These are phyloP conservation scores for Sphaerobolus stellatus DNA, from an alignment of 1,284 basidiomycete species.

Conservation along the genomic window DNA sequence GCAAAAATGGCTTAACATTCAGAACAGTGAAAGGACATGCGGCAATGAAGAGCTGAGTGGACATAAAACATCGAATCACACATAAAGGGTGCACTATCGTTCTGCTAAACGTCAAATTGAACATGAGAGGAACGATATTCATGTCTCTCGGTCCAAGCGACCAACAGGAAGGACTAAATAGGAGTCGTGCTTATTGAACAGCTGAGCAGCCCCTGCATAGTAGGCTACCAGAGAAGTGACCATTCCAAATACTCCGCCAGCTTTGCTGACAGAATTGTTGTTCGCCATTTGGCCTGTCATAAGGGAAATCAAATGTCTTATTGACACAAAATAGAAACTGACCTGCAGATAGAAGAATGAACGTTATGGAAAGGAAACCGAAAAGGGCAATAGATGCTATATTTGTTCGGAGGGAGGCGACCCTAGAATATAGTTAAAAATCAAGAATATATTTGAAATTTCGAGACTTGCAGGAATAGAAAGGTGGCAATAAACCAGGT, in stretches of 20 bases:
- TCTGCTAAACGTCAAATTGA: no score
- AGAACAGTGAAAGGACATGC: no score
- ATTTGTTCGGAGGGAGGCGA: slow-evolving; percentile 67
- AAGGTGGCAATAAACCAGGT: slow-evolving; percentile 73
- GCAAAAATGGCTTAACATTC: no score
- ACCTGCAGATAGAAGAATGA: slow-evolving; percentile 55
- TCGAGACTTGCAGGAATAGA: slow-evolving; percentile 58
- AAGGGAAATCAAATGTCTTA: background rate
- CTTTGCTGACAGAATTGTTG: slow-evolving; percentile 39
- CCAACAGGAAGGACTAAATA: slow-evolving; percentile 55
- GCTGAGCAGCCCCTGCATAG: slow-evolving; percentile 63
- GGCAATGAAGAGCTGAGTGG: no score
- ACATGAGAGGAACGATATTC: no score
- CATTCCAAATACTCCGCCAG: slow-evolving; percentile 75
- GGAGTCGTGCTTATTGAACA: slow-evolving; percentile 53
- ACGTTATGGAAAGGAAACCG: slow-evolving; percentile 67
- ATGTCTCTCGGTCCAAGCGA: no score
- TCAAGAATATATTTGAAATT: no score
- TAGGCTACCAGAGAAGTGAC: slow-evolving; percentile 67
- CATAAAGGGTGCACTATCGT: no score
- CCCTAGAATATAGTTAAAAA: no score
- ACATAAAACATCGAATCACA: no score
- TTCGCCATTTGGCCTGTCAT: slow-evolving; percentile 18
- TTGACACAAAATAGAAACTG: slow-evolving; percentile 29
- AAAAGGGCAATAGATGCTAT: slow-evolving; percentile 69